phyloP scores from a whole-genome alignment of 2,329 filamentous ascomycete species.

The Hypoxylon sp. region DNA sequence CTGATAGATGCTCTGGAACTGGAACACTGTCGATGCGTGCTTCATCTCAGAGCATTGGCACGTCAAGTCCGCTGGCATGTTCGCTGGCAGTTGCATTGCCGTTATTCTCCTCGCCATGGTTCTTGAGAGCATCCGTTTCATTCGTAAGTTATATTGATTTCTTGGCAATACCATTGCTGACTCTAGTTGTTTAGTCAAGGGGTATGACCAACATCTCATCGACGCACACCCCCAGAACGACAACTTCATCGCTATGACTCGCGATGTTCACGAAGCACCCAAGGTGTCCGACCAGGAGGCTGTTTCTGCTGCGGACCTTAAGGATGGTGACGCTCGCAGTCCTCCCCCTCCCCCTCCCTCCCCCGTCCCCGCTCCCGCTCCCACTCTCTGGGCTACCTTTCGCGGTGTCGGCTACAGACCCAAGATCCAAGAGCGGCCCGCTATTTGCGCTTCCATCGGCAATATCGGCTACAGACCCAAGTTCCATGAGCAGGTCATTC shows the following conservation, averaged over 20 bases:
- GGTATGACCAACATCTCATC: conserved; percentile 79
- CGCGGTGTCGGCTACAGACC: conserved; percentile 63
- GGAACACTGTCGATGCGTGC: conserved; percentile 79
- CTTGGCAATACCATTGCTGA: background rate
- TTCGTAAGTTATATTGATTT: conserved; percentile 43
- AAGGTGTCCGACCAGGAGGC: background rate
- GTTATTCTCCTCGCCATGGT: conserved; percentile 79
- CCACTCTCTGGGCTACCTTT: background rate
- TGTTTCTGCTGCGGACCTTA: background rate
- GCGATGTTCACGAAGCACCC: conserved; percentile 21
- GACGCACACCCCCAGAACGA: conserved; percentile 62
- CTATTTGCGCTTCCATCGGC: background rate
- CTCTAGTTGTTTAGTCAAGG: conserved; percentile 63
- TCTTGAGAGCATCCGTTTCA: conserved; percentile 80
- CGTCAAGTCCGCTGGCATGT: conserved; percentile 77
- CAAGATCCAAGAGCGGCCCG: conserved; percentile 75
- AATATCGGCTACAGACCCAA: conserved; percentile 66
- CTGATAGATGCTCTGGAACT: conserved; percentile 83
- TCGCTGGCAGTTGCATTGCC: conserved; percentile 85
- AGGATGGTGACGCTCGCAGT: conserved; percentile 1
- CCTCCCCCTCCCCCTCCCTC: background rate
- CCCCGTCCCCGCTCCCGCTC: no score
- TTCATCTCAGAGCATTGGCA: conserved; percentile 81
- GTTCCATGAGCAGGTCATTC: conserved; percentile 74
- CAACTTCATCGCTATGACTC: conserved; percentile 40